phyloP scores from a whole-genome alignment of 768 basidiomycete species.

The Mycena capillaripes region DNA sequence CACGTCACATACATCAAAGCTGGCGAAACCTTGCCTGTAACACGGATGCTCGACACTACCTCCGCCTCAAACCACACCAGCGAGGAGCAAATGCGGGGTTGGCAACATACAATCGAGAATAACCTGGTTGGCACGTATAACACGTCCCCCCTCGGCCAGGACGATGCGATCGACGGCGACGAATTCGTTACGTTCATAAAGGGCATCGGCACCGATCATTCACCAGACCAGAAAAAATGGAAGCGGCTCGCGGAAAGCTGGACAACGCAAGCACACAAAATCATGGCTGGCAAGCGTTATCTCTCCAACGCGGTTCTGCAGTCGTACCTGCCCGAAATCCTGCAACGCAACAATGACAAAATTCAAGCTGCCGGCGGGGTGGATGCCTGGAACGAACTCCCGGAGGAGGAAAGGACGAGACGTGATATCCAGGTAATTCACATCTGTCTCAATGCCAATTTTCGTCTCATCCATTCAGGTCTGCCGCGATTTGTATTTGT shows the following conservation, averaged over 20 bases:
- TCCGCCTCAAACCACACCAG: constrained; percentile 10
- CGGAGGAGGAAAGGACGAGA: constrained; percentile 7
- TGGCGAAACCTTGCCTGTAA: not conserved
- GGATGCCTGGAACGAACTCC: constrained; percentile 29
- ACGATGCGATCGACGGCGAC: constrained; percentile 13
- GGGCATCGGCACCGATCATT: constrained; percentile 40
- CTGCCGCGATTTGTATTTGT: not conserved
- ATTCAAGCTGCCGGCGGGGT: constrained; percentile 17
- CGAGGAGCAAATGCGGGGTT: constrained; percentile 39
- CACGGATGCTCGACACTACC: not conserved
- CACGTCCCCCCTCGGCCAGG: constrained; percentile 19
- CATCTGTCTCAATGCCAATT: not conserved
- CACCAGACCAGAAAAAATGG: constrained; percentile 43
- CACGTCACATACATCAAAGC: not conserved
- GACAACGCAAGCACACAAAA: constrained; percentile 13
- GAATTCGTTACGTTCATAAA: constrained; percentile 33
- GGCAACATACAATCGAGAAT: constrained; percentile 21
- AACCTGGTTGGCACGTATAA: constrained; percentile 35
- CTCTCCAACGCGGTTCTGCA: not conserved
- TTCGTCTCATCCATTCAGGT: not conserved
- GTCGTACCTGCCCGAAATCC: constrained; percentile 9
- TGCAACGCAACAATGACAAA: not conserved
- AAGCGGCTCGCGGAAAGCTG: not conserved
- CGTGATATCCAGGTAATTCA: constrained; percentile 12
- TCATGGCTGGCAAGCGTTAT: constrained; percentile 7